Percentiles rank a stretch among this genome's conserved stretches.
Evolutionary conservation across 768 basidiomycete genomes (phyloP).

Genomic region (Boletellus ananas): DNA sequence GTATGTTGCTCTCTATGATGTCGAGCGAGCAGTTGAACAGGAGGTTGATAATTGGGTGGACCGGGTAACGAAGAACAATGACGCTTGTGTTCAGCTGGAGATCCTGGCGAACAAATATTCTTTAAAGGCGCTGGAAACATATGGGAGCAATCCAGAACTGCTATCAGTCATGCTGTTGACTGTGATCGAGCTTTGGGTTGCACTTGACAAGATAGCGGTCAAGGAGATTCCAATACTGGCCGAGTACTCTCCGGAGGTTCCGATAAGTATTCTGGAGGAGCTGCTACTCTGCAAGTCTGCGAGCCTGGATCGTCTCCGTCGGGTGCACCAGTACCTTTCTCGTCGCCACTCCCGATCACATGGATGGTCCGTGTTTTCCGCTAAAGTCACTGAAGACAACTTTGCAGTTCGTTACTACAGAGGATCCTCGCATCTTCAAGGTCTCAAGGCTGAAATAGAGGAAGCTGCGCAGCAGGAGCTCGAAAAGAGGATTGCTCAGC

Average conservation of each 20-base stretch:
- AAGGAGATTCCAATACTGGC: constrained; percentile 23
- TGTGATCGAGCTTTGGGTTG: constrained; percentile 36
- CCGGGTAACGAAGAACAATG: constrained; percentile 2
- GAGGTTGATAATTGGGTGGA: constrained; percentile 35
- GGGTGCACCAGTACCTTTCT: constrained; percentile 30
- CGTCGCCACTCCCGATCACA: constrained; percentile 23
- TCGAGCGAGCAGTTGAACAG: constrained; percentile 33
- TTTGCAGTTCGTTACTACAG: constrained; percentile 38
- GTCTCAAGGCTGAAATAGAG: constrained; percentile 31
- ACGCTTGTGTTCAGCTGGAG: constrained; percentile 20
- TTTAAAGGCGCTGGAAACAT: constrained; percentile 21
- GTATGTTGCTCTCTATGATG: constrained; percentile 30
- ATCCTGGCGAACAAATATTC: constrained; percentile 28
- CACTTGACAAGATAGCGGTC: constrained; percentile 27
- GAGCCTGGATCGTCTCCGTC: constrained; percentile 26
- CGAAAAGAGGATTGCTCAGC: constrained; percentile 27
- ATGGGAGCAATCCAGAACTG: constrained; percentile 36
- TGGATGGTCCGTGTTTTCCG: constrained; percentile 34
- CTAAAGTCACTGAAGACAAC: constrained; percentile 5
- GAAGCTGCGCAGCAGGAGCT: constrained; percentile 18
- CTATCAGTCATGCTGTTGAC: constrained; percentile 42
- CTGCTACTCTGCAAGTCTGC: constrained; percentile 29
- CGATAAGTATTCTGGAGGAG: constrained; percentile 20
- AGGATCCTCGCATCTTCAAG: constrained; percentile 18
- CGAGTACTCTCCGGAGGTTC: constrained; percentile 34